Conservation (phyloP, 306 rosid species). For the Vigna radiata region DNA sequence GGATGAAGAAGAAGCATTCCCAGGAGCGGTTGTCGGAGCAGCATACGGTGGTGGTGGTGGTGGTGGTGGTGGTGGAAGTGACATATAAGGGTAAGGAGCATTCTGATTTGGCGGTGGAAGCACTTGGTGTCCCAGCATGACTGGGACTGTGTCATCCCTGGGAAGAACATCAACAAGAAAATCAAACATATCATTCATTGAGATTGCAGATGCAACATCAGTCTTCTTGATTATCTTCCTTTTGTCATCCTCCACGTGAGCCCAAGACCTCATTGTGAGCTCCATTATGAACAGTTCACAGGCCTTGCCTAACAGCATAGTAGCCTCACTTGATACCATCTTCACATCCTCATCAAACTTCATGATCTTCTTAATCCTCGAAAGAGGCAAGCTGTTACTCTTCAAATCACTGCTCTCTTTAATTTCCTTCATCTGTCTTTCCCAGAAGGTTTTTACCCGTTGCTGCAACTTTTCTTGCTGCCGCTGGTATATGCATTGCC, state of each 20-base stretch:
- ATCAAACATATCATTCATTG: conserved; percentile 64
- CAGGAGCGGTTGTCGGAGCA: conserved; percentile 37
- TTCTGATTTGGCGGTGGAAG: conserved; percentile 33
- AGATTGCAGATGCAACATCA: conserved; percentile 67
- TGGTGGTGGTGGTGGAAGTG: too few relatives aligned
- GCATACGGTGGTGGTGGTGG: conserved; percentile 31
- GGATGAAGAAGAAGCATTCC: conserved; percentile 39
- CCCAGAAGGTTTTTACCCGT: conserved; percentile 57
- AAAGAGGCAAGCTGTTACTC: conserved; percentile 60
- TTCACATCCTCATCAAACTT: conserved; percentile 66
- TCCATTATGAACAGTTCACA: conserved; percentile 77
- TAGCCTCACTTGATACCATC: conserved; percentile 70
- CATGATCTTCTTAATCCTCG: conserved; percentile 78
- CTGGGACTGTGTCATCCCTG: conserved; percentile 45
- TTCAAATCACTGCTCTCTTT: conserved; percentile 51
- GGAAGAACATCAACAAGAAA: conserved; percentile 57
- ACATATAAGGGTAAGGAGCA: not conserved
- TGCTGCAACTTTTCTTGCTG: conserved; percentile 45
- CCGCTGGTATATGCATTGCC: conserved; percentile 49
- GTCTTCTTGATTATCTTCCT: conserved; percentile 57
- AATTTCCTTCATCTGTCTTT: conserved; percentile 1
- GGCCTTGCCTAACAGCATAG: conserved; percentile 67
- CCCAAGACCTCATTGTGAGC: conserved; percentile 46
- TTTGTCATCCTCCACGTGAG: conserved; percentile 53
- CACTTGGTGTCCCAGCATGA: conserved; percentile 31